Percentiles rank a stretch among this genome's conserved stretches.
These are phyloP conservation scores for Trematosphaeria pertusa DNA, from an alignment of 2,329 filamentous ascomycete genomes.

Conservation along the genomic window DNA sequence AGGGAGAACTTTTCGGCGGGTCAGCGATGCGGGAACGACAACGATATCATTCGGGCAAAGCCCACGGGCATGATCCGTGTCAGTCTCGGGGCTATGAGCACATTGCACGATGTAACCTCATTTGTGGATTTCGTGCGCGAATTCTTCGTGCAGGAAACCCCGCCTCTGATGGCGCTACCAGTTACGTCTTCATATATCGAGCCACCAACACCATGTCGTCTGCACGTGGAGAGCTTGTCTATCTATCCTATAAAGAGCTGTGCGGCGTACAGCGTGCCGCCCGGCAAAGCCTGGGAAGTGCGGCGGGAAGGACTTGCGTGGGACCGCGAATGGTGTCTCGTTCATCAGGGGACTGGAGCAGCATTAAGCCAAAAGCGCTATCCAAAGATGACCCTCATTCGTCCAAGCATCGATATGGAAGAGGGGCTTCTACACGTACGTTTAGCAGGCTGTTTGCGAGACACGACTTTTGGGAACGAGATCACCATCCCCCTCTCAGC, in stretches of 20 bases:
- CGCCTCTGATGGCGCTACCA: constrained; percentile 21
- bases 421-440: constrained; percentile 69
- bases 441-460: constrained; percentile 51
- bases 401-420: constrained; percentile 75
- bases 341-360: constrained; percentile 84
- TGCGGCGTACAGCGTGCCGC: constrained; percentile 75
- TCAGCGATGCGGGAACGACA: constrained; percentile 81
- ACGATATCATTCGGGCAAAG: constrained; percentile 82
- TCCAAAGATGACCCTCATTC: constrained; percentile 84
- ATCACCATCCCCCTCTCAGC: constrained; percentile 67
- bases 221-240: constrained; percentile 56
- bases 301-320: constrained; percentile 83
- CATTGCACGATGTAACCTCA: constrained; percentile 71
- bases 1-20: constrained; percentile 83
- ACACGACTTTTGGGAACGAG: constrained; percentile 41
- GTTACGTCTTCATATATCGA: constrained; percentile 27
- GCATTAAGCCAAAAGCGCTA: constrained; percentile 89
- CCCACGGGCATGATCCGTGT: constrained; percentile 86
- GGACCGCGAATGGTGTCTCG: constrained; percentile 96
- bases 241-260: constrained; percentile 97
- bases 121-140: constrained; percentile 73
- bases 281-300: constrained; percentile 73
- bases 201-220: constrained; percentile 35
- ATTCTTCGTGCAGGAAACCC: constrained; percentile 50
- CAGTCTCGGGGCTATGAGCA: constrained; percentile 92